Base-by-base conservation (phyloP, 768 basidiomycete genomes). In the Psilocybe subaeruginosa region DNA sequence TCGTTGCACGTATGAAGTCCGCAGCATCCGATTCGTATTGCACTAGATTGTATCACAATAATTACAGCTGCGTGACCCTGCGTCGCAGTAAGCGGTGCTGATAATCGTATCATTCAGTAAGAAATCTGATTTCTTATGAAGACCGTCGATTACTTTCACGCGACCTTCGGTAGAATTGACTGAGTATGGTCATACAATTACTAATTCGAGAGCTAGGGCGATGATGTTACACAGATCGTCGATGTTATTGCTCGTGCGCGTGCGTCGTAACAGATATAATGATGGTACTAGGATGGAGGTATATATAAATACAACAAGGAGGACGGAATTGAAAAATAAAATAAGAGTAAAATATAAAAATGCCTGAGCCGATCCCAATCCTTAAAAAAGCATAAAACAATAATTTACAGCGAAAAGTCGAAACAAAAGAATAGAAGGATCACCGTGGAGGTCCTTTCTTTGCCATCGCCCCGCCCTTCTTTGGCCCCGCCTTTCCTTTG, bases 391-490 rank as follows among this genome's bases (percentile, higher is more conserved):
- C 49, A 31, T 30, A 51, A 51, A 51, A 33, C 27, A 51, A 51
- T 51, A 51, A 51, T 51, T 51, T 51, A 51, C 29, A 43, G n/a
- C 8, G 5, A 16, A 43, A 14, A 14, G 14, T 14, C 11, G 41
- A 43, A 8, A 51, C 14, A 23, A 16, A 27, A 29, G 23, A 33
- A 7, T 11, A 30, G 19, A 23, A 49, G 33, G n/a, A 58, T 50
- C 57, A 50, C 6, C 35, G 56, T 27, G 14, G 57, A 41, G 57
- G 57, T 29, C 57, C 57, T 39, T 58, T 58, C 49, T 58, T 58
- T 37, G 57, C 57, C 48, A 48, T 23, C 11, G 35, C 11, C 4
- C 14, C 48, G 39, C 57, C 57, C 49, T 58, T 58, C 57, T 58
- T 58, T 37, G 48, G 31, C 29, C 48, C 49, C 11, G 17, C 39